Base-by-base conservation (phyloP, 768 basidiomycete genomes). In the Hygrocybe punicea region DNA sequence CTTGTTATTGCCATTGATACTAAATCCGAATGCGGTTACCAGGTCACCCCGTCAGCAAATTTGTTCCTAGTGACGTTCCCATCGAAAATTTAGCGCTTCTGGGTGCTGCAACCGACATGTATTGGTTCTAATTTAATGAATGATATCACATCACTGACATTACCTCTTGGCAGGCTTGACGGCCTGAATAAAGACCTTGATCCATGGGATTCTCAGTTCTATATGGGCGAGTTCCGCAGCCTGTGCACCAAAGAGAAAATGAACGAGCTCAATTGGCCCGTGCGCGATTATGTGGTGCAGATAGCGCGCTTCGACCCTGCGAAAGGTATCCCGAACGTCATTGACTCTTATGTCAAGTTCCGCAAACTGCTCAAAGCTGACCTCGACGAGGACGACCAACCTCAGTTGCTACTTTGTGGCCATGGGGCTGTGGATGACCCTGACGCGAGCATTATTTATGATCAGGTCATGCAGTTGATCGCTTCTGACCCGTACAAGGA, bases 391-490 rank as follows among this genome's bases (percentile, higher is more conserved):
- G 76, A 82, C 6, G 83, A 85, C 52, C 76, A 78, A 42, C 91
- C 91, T 55, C 91, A 93, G 69, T 71, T 93, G 62, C 75, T 93
- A 65, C 71, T 93, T 62, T 91, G 90, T 69, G 94, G 94, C 19
- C 94, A 97, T 68, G 93, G 93, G 53, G 89, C 89, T 24, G 92
- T 97, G 58, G 94, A 97, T 63, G 94, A 97, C 71, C 94, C 93
- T 14, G 93, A 97, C 76, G 93, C 93, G 13, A 91, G 86, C 71
- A 90, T 91, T 76, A 92, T 93, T 71, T 92, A 92, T 68, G 91
- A 92, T 61, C 81, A 91, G 67, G 78, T 86, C 60, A 80, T 87
- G 66, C 80, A 83, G 59, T 72, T 86, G 60, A 78, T 91, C 44
- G 65, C 69, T 51, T 77, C 77, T 0, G 76, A 77, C 9, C 73